Conservation (phyloP, 208 protist genomes). For the Acanthamoeba triangularis region DNA sequence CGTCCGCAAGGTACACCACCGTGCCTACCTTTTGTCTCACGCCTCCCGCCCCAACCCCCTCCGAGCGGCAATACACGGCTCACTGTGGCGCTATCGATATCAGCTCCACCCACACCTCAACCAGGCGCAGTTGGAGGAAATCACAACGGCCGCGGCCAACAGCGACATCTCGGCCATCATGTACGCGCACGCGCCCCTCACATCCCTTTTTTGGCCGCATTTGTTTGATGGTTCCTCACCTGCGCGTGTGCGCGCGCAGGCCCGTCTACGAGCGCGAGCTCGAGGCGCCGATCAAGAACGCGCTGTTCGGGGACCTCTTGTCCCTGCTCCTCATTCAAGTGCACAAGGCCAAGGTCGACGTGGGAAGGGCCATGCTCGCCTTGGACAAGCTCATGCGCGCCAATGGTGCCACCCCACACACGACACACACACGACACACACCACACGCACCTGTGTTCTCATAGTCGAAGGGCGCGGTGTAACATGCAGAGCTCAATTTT, state of each 20-base stretch:
- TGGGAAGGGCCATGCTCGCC: constrained; percentile 22
- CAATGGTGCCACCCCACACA: not conserved
- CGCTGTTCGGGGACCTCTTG: constrained; percentile 12
- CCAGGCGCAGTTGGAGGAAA: not conserved
- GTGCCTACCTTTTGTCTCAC: too few species aligned
- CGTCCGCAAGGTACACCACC: not conserved
- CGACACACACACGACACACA: too few species aligned
- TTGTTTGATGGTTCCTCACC: not conserved
- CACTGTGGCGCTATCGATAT: too few species aligned
- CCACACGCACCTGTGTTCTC: not conserved
- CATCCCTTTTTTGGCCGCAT: not conserved
- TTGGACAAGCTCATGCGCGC: constrained; percentile 68
- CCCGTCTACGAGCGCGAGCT: constrained; percentile 43
- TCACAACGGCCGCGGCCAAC: not conserved
- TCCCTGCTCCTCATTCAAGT: constrained; percentile 46
- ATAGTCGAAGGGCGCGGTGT: not conserved
- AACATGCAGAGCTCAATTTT: constrained; percentile 45
- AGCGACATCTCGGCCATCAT: constrained; percentile 62
- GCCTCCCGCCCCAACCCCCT: too few species aligned
- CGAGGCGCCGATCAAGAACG: constrained; percentile 29
- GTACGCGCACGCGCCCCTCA: not conserved
- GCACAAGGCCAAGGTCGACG: constrained; percentile 61
- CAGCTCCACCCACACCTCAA: not conserved
- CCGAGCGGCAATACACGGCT: too few species aligned
- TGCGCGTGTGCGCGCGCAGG: not conserved